Evolutionary conservation across 306 rosid genomes (phyloP), one percentile per base, ranked within the genome.

Genomic region (Ammopiptanthus mongolicus): DNA sequence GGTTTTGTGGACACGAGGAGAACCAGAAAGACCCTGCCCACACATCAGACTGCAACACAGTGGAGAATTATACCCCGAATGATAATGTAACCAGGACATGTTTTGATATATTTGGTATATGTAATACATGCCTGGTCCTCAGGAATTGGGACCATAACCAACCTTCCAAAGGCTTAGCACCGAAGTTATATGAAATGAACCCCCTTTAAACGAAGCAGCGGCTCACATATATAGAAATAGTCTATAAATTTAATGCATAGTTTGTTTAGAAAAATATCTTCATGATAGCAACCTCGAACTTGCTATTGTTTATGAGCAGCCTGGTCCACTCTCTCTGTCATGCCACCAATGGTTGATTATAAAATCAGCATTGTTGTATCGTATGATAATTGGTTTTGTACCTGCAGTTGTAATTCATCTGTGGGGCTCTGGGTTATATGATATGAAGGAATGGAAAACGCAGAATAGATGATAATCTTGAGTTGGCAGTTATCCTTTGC

Each of bases 11-110:
- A 73, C 65, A 13, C 80, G 59, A 65, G 98, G 99, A 50, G 98
- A 89, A 78, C 97, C 97, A 14, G 86, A 92, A 53, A 87, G 90
- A 57, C 76, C 75, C 13, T 96, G 99, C 69, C 97, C 92, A 3
- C 99, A 96, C 76, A 19, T 83, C 25, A 83, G 76, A 69, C 96
- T 84, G 62, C 86, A 85, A 23, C 78, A 69, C 8, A 69, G 77
- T 71, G 82, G 79, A 33, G 96, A 88, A 75, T 21, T 60, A 66
- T 78, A 72, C 59, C 77, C 77, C 44, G 75, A 82, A 83, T 78
- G 88, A 82, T 84, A 55, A 82, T 66, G 61, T 76, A 63, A 17
- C n/a, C n/a, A n/a, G n/a, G n/a, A n/a, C n/a, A n/a, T n/a, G n/a
- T n/a, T n/a, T n/a, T n/a, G n/a, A n/a, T n/a, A n/a, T n/a, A n/a